Percentiles rank a stretch among this genome's conserved stretches.
These are phyloP conservation scores for Ligustrum vulgare DNA, from an alignment of 257 asterid genomes.

Conservation along the genomic window DNA sequence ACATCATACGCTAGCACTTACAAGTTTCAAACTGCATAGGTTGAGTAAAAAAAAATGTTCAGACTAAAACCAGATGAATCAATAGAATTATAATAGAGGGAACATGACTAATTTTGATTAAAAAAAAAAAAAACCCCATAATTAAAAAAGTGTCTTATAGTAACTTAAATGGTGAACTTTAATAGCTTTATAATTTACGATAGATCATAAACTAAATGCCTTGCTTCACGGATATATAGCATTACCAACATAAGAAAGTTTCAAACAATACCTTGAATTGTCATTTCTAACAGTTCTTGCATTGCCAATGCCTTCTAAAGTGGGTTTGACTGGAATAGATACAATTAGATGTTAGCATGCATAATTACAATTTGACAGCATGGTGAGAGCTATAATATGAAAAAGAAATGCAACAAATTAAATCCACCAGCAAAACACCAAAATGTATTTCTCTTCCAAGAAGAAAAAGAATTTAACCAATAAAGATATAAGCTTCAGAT, in stretches of 20 bases:
- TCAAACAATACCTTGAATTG: constrained; percentile 75
- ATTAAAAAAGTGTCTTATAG: background rate
- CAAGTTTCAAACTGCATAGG: too few relatives aligned
- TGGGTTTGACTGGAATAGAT: constrained; percentile 78
- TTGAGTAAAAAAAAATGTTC: too few relatives aligned
- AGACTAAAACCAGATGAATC: too few relatives aligned
- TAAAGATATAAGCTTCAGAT: constrained; percentile 4
- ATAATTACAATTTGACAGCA: constrained; percentile 28
- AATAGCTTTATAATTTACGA: constrained; percentile 1
- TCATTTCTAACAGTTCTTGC: constrained; percentile 96
- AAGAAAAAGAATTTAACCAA: background rate
- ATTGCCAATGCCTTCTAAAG: constrained; percentile 99
- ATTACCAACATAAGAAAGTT: constrained; percentile 21
- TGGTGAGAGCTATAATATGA: constrained; percentile 17
- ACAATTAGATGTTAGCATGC: constrained; percentile 31
- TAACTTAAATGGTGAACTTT: background rate
- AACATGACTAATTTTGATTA: too few relatives aligned
- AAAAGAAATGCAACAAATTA: constrained; percentile 6
- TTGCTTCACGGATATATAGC: background rate
- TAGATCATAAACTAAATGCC: background rate
- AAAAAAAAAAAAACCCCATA: too few relatives aligned
- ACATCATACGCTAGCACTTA: too few relatives aligned
- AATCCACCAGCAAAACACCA: constrained; percentile 9
- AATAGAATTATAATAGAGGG: too few relatives aligned
- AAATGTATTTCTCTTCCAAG: constrained; percentile 10